A percentile compares a stretch with the other conserved stretches of the same genome.
Evolutionary conservation across 2,329 filamentous ascomycete species (phyloP).

Genomic region (Colletotrichum viniferum): DNA sequence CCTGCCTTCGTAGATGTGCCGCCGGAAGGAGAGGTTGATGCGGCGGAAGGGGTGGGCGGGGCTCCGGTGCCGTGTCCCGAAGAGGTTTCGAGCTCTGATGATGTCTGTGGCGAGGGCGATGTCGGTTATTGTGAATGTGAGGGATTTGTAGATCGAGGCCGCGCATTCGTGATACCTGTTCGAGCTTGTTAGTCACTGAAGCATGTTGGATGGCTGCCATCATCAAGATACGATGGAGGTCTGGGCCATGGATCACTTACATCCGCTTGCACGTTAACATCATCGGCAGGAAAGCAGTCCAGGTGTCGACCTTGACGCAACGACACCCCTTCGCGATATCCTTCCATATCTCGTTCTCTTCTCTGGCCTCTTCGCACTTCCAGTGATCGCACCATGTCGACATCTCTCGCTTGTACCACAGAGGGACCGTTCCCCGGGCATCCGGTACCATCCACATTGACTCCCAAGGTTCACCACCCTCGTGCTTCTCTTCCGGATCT

Average conservation of each 20-base stretch:
- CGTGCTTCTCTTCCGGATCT: neutral
- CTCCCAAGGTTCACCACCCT: neutral
- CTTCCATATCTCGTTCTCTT: neutral
- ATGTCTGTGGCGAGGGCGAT: conserved; percentile 3
- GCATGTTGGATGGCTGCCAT: too few species aligned
- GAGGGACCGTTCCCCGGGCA: neutral
- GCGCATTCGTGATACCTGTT: conserved; percentile 3
- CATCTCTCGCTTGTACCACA: conserved; percentile 13
- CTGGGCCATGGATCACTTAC: neutral
- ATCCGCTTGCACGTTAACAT: conserved; percentile 12
- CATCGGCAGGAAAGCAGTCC: conserved; percentile 3
- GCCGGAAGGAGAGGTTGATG: conserved; percentile 5
- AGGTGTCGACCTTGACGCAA: neutral
- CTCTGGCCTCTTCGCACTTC: conserved; percentile 10
- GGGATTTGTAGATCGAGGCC: neutral
- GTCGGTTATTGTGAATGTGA: conserved; percentile 9
- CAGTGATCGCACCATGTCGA: conserved; percentile 14
- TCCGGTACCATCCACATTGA: conserved; percentile 6
- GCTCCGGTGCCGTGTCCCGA: neutral
- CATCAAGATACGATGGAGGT: too few species aligned
- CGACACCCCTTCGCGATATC: neutral
- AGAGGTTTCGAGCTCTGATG: neutral
- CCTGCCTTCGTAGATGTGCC: neutral
- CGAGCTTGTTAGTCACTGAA: neutral
- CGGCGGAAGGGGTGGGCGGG: neutral